Percentiles rank a stretch among this genome's conserved stretches.
Evolutionary conservation across 768 basidiomycete species (phyloP).

Genomic region (Gelatoporia subvermispora): DNA sequence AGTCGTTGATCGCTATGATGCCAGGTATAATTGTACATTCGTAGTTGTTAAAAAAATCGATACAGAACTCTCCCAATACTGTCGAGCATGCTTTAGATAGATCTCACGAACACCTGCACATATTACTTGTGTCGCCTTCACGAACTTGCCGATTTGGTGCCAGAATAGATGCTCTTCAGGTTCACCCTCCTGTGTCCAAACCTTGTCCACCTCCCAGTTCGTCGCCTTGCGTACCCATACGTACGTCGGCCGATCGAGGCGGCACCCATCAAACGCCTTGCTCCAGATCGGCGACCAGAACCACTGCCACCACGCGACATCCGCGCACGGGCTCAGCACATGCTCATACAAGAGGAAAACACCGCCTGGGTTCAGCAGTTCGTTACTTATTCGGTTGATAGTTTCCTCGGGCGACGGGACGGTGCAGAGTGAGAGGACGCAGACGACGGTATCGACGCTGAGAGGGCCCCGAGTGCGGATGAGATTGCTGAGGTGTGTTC

Average conservation of each 20-base stretch:
- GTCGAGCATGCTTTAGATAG: too few species aligned
- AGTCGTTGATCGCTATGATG: too few species aligned
- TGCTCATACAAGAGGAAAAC: constrained; percentile 68
- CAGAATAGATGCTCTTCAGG: constrained; percentile 54
- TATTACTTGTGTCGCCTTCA: constrained; percentile 31
- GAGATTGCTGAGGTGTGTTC: constrained; percentile 51
- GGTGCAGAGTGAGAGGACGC: constrained; percentile 62
- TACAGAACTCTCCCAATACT: too few species aligned
- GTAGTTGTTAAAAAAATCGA: too few species aligned
- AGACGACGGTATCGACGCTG: constrained; percentile 57
- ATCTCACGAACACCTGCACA: not conserved
- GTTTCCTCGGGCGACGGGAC: constrained; percentile 51
- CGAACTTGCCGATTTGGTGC: constrained; percentile 53
- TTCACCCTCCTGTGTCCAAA: constrained; percentile 50
- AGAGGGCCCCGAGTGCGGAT: constrained; percentile 33
- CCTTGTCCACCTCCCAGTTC: constrained; percentile 43
- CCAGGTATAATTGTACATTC: too few species aligned
- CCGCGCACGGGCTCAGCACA: constrained; percentile 45
- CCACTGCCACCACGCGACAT: constrained; percentile 68
- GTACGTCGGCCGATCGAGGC: constrained; percentile 51
- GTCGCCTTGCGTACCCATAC: constrained; percentile 40
- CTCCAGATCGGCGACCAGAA: constrained; percentile 73
- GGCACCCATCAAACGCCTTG: constrained; percentile 56
- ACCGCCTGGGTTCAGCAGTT: constrained; percentile 61
- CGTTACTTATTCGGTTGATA: constrained; percentile 39